Evolutionary conservation across 2,329 filamentous ascomycete genomes (phyloP).

Genomic region (Graphiopsis chlorocephala): DNA sequence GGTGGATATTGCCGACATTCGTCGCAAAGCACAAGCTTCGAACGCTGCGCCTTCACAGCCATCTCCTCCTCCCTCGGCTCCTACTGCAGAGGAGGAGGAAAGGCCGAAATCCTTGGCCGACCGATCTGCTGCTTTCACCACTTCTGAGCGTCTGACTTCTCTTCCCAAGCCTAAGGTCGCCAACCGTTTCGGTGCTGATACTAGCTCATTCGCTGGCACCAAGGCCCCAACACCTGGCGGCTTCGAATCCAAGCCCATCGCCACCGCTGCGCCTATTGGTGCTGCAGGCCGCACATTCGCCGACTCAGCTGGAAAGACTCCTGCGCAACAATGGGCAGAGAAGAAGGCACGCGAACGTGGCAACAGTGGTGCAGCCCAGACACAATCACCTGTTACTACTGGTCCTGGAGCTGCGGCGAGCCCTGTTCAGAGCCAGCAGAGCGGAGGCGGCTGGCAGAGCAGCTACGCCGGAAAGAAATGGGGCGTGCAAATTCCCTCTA

Average conservation of each 20-base stretch:
- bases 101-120: slow-evolving; percentile 67
- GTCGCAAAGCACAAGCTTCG: slow-evolving; percentile 71
- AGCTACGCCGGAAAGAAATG: slow-evolving; percentile 87
- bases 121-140: slow-evolving; percentile 68
- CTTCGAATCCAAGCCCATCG: slow-evolving; percentile 60
- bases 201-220: slow-evolving; percentile 75
- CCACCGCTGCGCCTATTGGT: slow-evolving; percentile 61
- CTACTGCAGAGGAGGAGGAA: slow-evolving; percentile 49
- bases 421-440: slow-evolving; percentile 65
- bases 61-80: slow-evolving; percentile 43
- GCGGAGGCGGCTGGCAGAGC: slow-evolving; percentile 81
- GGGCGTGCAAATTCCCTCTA: slow-evolving; percentile 75
- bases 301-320: slow-evolving; percentile 91
- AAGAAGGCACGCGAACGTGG: slow-evolving; percentile 83
- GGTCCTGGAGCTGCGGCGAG: slow-evolving; percentile 39
- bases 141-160: slow-evolving; percentile 77
- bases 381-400: slow-evolving; percentile 41
- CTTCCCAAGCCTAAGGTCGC: slow-evolving; percentile 93
- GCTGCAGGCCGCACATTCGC: slow-evolving; percentile 89
- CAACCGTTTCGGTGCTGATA: slow-evolving; percentile 75
- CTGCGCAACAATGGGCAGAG: slow-evolving; percentile 95
- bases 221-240: slow-evolving; percentile 78
- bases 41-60: slow-evolving; percentile 23
- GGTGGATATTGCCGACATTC: slow-evolving; percentile 93
- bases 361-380: slow-evolving; percentile 50